phyloP scores from a whole-genome alignment of 192 early-diverging fungal genomes.

The Fimicolochytrium jonesii region DNA sequence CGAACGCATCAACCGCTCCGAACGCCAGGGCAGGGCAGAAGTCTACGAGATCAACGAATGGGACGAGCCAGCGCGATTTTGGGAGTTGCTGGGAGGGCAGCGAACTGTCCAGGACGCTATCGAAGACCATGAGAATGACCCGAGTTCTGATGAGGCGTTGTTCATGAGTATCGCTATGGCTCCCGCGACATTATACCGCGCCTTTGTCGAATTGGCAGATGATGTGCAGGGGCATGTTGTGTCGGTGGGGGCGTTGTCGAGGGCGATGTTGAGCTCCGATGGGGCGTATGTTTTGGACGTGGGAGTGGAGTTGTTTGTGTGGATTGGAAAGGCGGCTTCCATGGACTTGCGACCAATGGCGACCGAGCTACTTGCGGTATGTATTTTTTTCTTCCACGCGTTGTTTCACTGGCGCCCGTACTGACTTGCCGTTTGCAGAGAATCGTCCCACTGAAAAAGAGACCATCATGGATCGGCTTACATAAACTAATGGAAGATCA shows the following conservation, averaged over 20 bases:
- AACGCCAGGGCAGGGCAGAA: constrained; percentile 32
- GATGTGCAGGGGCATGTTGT: constrained; percentile 31
- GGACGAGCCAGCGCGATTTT: constrained; percentile 22
- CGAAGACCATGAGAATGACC: not conserved
- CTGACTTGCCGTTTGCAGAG: constrained; percentile 13
- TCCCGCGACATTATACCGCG: constrained; percentile 20
- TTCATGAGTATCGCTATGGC: constrained; percentile 7
- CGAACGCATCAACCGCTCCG: constrained; percentile 31
- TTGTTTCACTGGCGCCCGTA: too few relatives aligned
- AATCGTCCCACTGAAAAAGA: constrained; percentile 25
- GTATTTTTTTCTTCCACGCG: not conserved
- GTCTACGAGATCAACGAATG: constrained; percentile 36
- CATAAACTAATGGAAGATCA: constrained; percentile 28
- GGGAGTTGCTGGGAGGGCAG: constrained; percentile 28
- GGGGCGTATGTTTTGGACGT: constrained; percentile 46
- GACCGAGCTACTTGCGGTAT: constrained; percentile 44
- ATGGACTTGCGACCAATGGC: constrained; percentile 16
- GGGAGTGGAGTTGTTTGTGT: constrained; percentile 44
- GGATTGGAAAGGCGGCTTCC: constrained; percentile 39
- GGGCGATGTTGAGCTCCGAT: constrained; percentile 26
- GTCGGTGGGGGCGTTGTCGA: constrained; percentile 21
- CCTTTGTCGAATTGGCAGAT: constrained; percentile 20
- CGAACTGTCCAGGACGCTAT: not conserved
- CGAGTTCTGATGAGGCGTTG: constrained; percentile 10
- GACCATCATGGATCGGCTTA: constrained; percentile 43